Conservation (phyloP, 83 land plant species). For the Picea mariana region DNA sequence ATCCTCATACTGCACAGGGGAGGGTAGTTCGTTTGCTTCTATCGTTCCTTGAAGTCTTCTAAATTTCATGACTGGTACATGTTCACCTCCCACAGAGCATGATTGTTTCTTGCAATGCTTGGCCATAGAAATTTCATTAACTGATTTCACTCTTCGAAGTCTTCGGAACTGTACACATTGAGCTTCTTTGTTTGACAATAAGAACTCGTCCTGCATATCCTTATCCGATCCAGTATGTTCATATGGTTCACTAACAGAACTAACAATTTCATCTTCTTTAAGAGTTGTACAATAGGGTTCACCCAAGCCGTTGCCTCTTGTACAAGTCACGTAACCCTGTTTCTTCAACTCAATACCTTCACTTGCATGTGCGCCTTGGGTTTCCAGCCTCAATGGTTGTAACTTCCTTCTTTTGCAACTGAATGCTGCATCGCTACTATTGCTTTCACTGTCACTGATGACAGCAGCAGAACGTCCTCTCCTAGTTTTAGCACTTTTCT, state of each 20-base stretch:
- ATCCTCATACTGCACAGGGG: neutral
- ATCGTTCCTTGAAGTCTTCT: neutral
- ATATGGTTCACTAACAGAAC: neutral
- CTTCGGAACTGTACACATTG: neutral
- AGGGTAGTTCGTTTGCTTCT: neutral
- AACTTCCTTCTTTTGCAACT: neutral
- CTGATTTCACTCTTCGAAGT: neutral
- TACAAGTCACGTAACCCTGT: neutral
- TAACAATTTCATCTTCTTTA: neutral
- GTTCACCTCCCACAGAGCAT: neutral
- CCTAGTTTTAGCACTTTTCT: neutral
- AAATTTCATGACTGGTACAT: neutral
- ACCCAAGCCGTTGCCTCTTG: no score
- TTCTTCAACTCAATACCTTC: neutral
- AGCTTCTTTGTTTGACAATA: neutral
- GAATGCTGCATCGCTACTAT: neutral
- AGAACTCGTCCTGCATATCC: neutral
- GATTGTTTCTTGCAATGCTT: neutral
- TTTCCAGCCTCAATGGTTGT: neutral
- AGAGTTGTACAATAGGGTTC: no score
- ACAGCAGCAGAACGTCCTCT: no score
- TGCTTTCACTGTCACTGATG: neutral
- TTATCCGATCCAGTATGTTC: neutral
- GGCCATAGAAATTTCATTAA: neutral
- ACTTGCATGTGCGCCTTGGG: neutral